Base-by-base conservation (phyloP, 1,139 yeast genomes). In the Taphrina betulina region DNA sequence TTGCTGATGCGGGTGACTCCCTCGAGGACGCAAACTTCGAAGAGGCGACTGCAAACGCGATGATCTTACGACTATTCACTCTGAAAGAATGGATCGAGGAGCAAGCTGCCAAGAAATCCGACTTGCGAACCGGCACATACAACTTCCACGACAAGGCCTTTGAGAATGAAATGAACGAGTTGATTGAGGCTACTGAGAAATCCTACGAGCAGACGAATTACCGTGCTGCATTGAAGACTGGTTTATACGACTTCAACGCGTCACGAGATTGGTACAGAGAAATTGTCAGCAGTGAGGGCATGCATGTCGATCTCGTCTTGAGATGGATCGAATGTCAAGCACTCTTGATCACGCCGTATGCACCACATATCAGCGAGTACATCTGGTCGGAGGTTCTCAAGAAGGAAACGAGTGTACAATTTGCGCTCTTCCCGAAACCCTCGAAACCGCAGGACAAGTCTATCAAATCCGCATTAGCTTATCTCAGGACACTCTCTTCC, bases 1-100 rank as follows among this genome's bases (percentile, higher is more conserved):
- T 94, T 65, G 99, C 98, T 36, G 97, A 94, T 75, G 96, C 96
- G 58, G 99, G 99, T 76, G 99, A 94, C 69, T 76, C 94, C 48
- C 81, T 89, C 63, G 98, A 92, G 73, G 99, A 94, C 72, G 98
- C 99, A 59, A 94, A 94, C 75, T 87, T 94, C 67, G 98, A 92
- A 68, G 98, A 94, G 73, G 77, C 89, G 61, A 90, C 85, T 66
- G 99, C 98, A 57, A 94, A 94, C 67, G 96, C 98, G 46, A 96
- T 97, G 40, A 90, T 94, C 69, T 79, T 92, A 71, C 86, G 98
- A 75, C 79, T 94, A 68, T 85, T 81, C 70, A 92, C 89, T 57
- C 77, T 92, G 70, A 90, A 88, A 71, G 97, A 90, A 71, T 92
- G 99, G 99, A 80, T 87, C 69, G 96, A 61, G 26, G 64, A 62